Conservation (phyloP, 1,284 basidiomycete genomes). For the Malassezia vespertilionis region DNA sequence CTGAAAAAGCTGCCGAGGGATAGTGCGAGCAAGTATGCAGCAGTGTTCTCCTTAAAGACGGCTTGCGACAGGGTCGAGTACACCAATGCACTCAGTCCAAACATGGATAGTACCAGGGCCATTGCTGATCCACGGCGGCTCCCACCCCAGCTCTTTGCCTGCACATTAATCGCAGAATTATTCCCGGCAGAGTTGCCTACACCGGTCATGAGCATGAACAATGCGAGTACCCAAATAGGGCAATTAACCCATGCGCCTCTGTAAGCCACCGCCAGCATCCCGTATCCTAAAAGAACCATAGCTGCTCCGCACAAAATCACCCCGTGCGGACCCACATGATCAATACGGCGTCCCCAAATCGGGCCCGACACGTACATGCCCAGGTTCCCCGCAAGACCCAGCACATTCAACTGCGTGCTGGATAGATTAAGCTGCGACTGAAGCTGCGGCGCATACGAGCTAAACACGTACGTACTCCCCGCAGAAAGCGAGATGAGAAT, state of each 20-base stretch:
- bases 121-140: conserved; percentile 57
- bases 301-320: conserved; percentile 14
- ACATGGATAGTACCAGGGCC: conserved; percentile 66
- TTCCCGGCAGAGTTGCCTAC: conserved; percentile 40
- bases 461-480: conserved; percentile 47
- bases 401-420: conserved; percentile 46
- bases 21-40: conserved; percentile 60
- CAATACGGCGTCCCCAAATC: conserved; percentile 40
- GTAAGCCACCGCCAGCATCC: conserved; percentile 10
- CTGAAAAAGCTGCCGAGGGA: conserved; percentile 61
- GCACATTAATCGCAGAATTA: conserved; percentile 45
- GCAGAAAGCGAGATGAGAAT: conserved; percentile 41
- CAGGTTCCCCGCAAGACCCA: conserved; percentile 48
- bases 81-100: conserved; percentile 69
- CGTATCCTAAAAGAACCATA: conserved; percentile 9
- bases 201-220: conserved; percentile 34
- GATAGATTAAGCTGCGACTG: conserved; percentile 42
- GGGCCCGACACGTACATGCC: conserved; percentile 45
- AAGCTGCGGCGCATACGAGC: conserved; percentile 47
- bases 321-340: conserved; percentile 30
- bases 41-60: conserved; percentile 61
- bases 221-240: conserved; percentile 20
- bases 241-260: conserved; percentile 5
- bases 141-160: conserved; percentile 39
- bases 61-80: conserved; percentile 61